A percentile compares a stretch with the other conserved stretches of the same genome.
Conservation (phyloP, 192 early-diverging fungal species). For the Funneliformis geosporum region DNA sequence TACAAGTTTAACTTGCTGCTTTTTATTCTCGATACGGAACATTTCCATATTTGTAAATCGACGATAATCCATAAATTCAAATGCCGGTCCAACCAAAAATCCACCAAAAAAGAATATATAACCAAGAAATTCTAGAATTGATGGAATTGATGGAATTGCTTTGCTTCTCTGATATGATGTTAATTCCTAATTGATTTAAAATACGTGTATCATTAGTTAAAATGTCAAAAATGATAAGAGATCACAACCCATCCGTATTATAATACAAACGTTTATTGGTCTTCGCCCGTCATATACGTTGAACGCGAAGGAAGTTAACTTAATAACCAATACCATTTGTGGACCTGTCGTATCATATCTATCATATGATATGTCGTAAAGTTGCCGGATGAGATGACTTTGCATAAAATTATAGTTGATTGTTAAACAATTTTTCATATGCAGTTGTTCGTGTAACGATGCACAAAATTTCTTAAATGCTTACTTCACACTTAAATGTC, state of each 20-base stretch:
- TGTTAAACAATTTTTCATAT: neutral
- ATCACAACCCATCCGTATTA: too few species aligned
- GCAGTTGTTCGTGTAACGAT: neutral
- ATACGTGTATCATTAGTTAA: neutral
- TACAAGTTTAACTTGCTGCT: slow-evolving; percentile 7
- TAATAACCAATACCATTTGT: slow-evolving; percentile 95
- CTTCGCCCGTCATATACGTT: slow-evolving; percentile 76
- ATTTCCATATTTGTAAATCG: slow-evolving; percentile 47
- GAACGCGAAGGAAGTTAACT: slow-evolving; percentile 86
- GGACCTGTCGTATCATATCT: slow-evolving; percentile 85
- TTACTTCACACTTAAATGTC: slow-evolving; percentile 66
- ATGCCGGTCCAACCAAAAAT: slow-evolving; percentile 83
- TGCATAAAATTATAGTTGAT: slow-evolving; percentile 1
- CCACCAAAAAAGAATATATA: slow-evolving; percentile 89
- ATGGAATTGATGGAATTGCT: slow-evolving; percentile 62
- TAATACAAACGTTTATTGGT: slow-evolving; percentile 36
- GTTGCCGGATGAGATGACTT: slow-evolving; percentile 56
- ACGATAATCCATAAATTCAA: slow-evolving; percentile 70
- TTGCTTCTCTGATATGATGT: slow-evolving; percentile 67
- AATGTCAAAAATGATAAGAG: too few species aligned
- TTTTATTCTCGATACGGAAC: slow-evolving; percentile 32
- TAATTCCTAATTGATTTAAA: slow-evolving; percentile 46
- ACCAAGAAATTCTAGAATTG: slow-evolving; percentile 77
- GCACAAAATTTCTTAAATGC: slow-evolving; percentile 23
- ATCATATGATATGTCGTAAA: slow-evolving; percentile 47